Evolutionary conservation across 176 grass and related monocot species (phyloP), one percentile per base, ranked within the genome.

Genomic region (Carex scoparia): DNA sequence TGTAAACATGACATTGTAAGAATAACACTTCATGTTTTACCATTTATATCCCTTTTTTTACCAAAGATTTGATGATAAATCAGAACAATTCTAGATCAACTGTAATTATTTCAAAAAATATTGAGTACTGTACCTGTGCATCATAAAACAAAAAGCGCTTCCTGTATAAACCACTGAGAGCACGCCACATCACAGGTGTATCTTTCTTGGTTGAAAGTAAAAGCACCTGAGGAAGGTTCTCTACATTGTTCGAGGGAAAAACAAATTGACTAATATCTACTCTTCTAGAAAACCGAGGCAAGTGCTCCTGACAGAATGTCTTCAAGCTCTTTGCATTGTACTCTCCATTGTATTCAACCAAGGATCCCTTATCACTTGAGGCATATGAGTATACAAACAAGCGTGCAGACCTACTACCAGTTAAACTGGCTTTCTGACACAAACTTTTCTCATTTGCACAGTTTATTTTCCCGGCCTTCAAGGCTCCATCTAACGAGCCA

Each of bases 391-490:
- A 95, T 58, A 95, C 84, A 81, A 95, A 95, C 53, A 98, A 86
- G 18, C 85, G 89, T 15, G 93, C 84, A 1, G 85, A 88, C 89
- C 91, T 98, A 53, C 74, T 72, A 53, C 83, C 16, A 27, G 91
- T 89, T 33, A 92, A 77, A 46, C 89, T 93, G 23, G 72, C 37
- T 81, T 92, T 88, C 86, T 88, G 92, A 72, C 96, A 98, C 30
- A 98, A 78, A 59, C 86, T 31, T 58, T 90, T 94, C 88, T 94
- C 92, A 33, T 69, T 89, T 31, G 87, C 79, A 37, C 96, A 95
- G 63, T 98, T 94, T 76, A 98, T 46, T 81, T 90, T 98, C 71
- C 91, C 96, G 80, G 85, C 93, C 91, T 98, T 95, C 53, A 98
- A 14, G 55, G 87, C 93, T 80, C 96, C 93, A 80, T 87, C 72